Evolutionary conservation across 257 asterid species (phyloP).

Genomic region (Solanum lignicaule): DNA sequence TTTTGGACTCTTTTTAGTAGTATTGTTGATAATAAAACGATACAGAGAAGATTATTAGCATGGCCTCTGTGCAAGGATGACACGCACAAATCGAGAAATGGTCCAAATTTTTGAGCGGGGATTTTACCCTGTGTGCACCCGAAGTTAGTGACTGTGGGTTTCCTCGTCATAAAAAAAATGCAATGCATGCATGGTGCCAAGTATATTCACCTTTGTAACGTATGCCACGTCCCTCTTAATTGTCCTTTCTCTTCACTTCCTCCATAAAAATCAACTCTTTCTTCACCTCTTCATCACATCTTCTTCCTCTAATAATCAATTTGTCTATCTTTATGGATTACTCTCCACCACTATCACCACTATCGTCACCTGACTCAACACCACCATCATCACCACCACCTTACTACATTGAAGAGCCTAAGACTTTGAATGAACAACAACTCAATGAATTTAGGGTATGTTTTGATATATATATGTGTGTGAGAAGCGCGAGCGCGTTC

Average conservation of each 20-base stretch:
- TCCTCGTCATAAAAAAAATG: background rate
- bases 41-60: constrained; percentile 12
- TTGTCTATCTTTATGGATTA: background rate
- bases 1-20: background rate
- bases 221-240: background rate
- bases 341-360: background rate
- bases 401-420: background rate
- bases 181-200: background rate
- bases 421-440: background rate
- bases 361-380: background rate
- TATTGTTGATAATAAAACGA: background rate
- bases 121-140: too few species aligned
- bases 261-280: background rate
- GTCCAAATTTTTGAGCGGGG: background rate
- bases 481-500: background rate
- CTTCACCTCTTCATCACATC: background rate
- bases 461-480: background rate
- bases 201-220: background rate
- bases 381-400: background rate
- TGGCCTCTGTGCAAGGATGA: constrained; percentile 24
- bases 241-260: background rate
- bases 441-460: background rate
- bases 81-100: background rate
- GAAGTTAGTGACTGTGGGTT: fast-evolving
- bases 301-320: background rate